Evolutionary conservation across 352 stramenopile species (phyloP), one percentile per base, ranked within the genome.

Genomic region (Phytopythium cucurbitacearum): DNA sequence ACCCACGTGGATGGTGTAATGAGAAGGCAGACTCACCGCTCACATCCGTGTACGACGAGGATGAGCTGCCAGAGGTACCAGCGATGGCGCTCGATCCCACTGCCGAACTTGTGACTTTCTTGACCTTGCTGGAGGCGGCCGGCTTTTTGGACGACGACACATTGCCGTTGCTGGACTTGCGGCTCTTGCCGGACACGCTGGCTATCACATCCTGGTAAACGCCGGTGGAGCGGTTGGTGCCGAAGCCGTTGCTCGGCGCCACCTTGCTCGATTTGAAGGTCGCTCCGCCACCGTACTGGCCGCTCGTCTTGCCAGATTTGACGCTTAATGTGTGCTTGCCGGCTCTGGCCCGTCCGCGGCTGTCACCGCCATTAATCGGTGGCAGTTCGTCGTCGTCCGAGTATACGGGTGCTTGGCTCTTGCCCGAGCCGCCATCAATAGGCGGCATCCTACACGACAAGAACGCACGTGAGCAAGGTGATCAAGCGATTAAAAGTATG

Each of bases 301-400:
- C 66, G 7, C 16, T 16, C n/a, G 55, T 67, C 48, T 61, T 65
- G 46, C 45, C 45, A 12, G 52, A 64, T 21, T 68, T 74, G 44
- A 43, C 53, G 32, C 37, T 35, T 15, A 65, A 60, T 0, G 62
- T 57, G 51, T 73, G 66, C 40, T 79, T 76, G 34, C 33, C 67
- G 0, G 57, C 28, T 16, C 76, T 75, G 44, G 10, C 32, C 11
- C 41, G 40, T 10, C 48, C 53, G 3, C 51, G 59, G 21, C 41
- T 58, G 15, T 39, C 43, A 3, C 37, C 48, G 15, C 67, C 62
- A 50, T 81, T 74, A 51, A 85, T 85, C 13, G 73, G 73, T 33
- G 73, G 73, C 12, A 85, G 16, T 48, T 79, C 73, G 48, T 81
- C 73, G 41, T 75, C 60, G 12, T 72, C 74, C 11, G 56, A 59